Base-by-base conservation (phyloP, 768 basidiomycete genomes). In the Lanmaoa rubissima region DNA sequence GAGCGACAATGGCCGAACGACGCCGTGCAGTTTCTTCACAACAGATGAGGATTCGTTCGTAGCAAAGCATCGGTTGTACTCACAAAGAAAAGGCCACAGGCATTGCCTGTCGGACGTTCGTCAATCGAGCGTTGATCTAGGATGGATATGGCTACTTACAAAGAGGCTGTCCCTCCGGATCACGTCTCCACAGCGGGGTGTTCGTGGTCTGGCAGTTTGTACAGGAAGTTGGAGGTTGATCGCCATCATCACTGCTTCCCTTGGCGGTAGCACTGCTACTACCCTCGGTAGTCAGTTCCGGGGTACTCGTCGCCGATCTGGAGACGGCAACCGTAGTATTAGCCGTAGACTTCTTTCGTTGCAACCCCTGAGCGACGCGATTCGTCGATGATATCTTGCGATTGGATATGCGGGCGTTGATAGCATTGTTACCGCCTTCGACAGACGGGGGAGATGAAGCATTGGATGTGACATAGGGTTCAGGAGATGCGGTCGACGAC, bases 181-280 rank as follows among this genome's bases (percentile, higher is more conserved):
- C 92, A 59, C 93, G 78, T 71, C 93, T 81, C 93, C 93, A 96
- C 45, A 96, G 75, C 10, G 93, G 93, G 39, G 95, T 98, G 68
- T 94, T 97, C 13, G 92, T 95, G 53, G 95, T 98, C 65, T 91
- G 87, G 72, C 95, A 98, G 68, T 98, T 98, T 7, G 91, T 93
- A 71, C 95, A 98, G 31, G 90, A 77, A 2, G 93, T 97, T 10
- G 88, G 92, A 8, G 83, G 69, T 55, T 81, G 79, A 45, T 91
- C 90, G 50, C 79, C 83, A 53, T 89, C 87, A 58, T 88, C 91
- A 47, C 77, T 78, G 42, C 70, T 75, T 26, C 75, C 76, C 61
- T 77, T 79, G 54, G 62, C 65, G 54, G 61, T 66, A 50, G 55
- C 65, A 59, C 62, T 65, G 55, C 66, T 69, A 51, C 69, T 66